Conservation (phyloP, 179 eudicot species). For the Carnegiea gigantea region DNA sequence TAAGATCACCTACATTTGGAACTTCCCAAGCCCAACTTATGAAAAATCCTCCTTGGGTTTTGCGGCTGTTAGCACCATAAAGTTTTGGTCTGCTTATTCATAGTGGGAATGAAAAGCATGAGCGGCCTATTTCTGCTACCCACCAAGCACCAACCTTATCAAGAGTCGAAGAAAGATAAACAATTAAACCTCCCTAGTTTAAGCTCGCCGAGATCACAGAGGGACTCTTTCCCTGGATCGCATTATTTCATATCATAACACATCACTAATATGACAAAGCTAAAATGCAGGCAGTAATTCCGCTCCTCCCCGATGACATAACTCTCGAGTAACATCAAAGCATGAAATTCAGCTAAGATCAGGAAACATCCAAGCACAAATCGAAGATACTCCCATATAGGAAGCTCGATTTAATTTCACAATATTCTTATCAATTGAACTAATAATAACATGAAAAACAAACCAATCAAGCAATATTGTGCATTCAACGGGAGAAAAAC, state of each 20-base stretch:
- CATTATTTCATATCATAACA: not conserved
- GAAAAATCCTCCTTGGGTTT: too few relatives aligned
- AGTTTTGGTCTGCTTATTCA: not conserved
- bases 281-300: not conserved
- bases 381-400: not conserved
- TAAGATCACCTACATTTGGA: too few relatives aligned
- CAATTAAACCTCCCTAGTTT: not conserved
- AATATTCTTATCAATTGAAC: not conserved
- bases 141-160: not conserved
- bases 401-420: not conserved
- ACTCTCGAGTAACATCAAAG: too few relatives aligned
- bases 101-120: conserved; percentile 14
- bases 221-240: not conserved
- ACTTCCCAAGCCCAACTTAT: too few relatives aligned
- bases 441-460: not conserved
- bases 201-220: not conserved
- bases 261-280: not conserved
- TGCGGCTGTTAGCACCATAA: not conserved
- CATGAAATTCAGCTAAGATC: not conserved
- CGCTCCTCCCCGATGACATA: too few relatives aligned
- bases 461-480: not conserved
- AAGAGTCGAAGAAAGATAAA: not conserved
- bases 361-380: not conserved
- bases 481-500: not conserved
- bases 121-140: conserved; percentile 2